Conservation (phyloP, 768 basidiomycete genomes). For the Tylopilus vinaceipallidus region DNA sequence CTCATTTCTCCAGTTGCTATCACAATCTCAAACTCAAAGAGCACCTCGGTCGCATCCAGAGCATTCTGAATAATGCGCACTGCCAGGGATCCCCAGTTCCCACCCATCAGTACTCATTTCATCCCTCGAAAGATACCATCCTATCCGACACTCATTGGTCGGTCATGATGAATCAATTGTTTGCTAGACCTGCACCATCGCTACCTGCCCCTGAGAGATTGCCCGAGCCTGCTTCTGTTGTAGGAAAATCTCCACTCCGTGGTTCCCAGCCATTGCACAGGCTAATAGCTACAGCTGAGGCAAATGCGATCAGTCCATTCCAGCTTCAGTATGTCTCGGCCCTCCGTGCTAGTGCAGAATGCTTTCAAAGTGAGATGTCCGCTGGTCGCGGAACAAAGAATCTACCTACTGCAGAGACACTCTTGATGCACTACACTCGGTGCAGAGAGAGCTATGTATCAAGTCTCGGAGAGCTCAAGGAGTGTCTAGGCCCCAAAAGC, state of each 20-base stretch:
- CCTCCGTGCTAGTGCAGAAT: conserved; percentile 9
- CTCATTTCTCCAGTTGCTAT: conserved; percentile 13
- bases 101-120: conserved; percentile 6
- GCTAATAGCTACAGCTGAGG: conserved; percentile 4
- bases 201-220: not conserved
- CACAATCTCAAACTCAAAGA: conserved; percentile 3
- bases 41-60: conserved; percentile 15
- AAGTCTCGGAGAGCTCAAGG: not conserved
- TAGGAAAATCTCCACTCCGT: not conserved
- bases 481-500: conserved; percentile 14
- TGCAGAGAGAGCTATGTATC: conserved; percentile 6
- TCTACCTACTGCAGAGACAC: not conserved
- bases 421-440: conserved; percentile 8
- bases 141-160: not conserved
- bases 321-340: conserved; percentile 12
- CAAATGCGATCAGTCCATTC: conserved; percentile 8
- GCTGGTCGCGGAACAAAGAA: not conserved
- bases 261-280: not conserved
- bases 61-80: not conserved
- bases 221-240: not conserved
- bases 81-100: not conserved
- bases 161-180: not conserved
- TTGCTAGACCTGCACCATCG: conserved; percentile 5
- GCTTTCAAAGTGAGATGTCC: conserved; percentile 4
- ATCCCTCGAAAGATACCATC: not conserved